Evolutionary conservation across 1,284 basidiomycete species (phyloP), one percentile per base, ranked within the genome.

Genomic region (Vanrija sp.): DNA sequence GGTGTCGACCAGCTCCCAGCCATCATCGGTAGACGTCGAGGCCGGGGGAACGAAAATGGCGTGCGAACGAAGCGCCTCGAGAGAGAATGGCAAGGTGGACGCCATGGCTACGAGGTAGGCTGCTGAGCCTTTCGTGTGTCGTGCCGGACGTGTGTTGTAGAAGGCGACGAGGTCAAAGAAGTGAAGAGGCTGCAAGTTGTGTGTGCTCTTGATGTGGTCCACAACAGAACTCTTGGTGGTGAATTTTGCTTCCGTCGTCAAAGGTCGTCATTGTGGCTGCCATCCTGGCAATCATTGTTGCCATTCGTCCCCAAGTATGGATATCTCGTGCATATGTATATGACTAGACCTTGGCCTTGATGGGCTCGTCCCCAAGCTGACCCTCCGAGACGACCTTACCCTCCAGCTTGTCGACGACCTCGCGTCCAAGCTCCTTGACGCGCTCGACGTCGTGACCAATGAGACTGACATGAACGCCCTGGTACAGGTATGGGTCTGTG

Each of bases 391-490:
- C 69, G 9, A 82, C 63, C 50, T 76, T 75, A 6, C 80, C 80
- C 19, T 81, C 64, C 6, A 81, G 62, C 61, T 77, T 76, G 45
- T 73, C 66, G 19, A 76, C 73, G 5, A 81, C 78, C 73, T 89
- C 89, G 59, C 82, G 76, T 0, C 85, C 87, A 16, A 91, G 68
- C 64, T 77, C 77, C 54, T 71, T 71, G 45, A 84, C 66, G 8
- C 79, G 75, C 43, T 70, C 77, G 45, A 81, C 77, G 64, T 89
- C 80, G 44, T 83, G 81, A 0, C 91, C 90, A 59, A 95, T 94
- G 53, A 95, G 78, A 38, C 85, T 86, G 25, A 94, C 87, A 46
- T 76, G 74, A 5, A 79, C 78, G 75, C 74, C 74, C 36, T 62
- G 53, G 61, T 73, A 71, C 16, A 87, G 73, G 45, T 83, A 80